Evolutionary conservation across 306 rosid species (phyloP).

Genomic region (Quercus gilva): DNA sequence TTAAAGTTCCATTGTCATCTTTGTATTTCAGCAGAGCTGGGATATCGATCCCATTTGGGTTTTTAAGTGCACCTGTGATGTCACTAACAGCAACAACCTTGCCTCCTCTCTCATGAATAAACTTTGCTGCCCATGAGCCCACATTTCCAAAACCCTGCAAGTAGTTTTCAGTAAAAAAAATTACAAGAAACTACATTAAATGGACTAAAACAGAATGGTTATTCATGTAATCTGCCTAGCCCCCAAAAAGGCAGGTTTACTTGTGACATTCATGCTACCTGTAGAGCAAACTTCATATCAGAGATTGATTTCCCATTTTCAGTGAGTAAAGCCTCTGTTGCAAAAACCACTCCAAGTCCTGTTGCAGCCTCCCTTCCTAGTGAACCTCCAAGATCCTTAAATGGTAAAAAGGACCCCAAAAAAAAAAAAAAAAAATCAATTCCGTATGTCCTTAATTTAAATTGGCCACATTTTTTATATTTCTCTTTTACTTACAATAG

Average conservation of each 20-base stretch:
- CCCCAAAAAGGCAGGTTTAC: not conserved
- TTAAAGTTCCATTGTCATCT: conserved; percentile 28
- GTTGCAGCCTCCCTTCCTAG: conserved; percentile 77
- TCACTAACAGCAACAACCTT: conserved; percentile 71
- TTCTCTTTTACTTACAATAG: conserved; percentile 42
- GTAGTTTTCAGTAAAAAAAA: not conserved
- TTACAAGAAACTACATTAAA: not conserved
- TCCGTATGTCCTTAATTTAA: not conserved
- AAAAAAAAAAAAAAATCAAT: not conserved
- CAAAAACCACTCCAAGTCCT: conserved; percentile 63
- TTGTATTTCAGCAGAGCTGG: conserved; percentile 51
- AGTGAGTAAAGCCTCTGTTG: conserved; percentile 62
- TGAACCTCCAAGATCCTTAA: conserved; percentile 78
- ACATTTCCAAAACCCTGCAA: conserved; percentile 70
- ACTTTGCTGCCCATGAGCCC: conserved; percentile 74
- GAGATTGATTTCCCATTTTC: conserved; percentile 59
- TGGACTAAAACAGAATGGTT: not conserved
- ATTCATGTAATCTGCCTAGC: not conserved
- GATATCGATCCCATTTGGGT: conserved; percentile 60
- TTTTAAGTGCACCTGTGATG: conserved; percentile 62
- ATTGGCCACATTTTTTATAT: not conserved
- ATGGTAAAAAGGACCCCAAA: not conserved
- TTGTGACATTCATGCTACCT: conserved; percentile 33
- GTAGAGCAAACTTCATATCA: conserved; percentile 53
- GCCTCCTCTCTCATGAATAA: conserved; percentile 61